Evolutionary conservation across 1,139 yeast genomes (phyloP).

Genomic region (Yamadazyma aaseri): DNA sequence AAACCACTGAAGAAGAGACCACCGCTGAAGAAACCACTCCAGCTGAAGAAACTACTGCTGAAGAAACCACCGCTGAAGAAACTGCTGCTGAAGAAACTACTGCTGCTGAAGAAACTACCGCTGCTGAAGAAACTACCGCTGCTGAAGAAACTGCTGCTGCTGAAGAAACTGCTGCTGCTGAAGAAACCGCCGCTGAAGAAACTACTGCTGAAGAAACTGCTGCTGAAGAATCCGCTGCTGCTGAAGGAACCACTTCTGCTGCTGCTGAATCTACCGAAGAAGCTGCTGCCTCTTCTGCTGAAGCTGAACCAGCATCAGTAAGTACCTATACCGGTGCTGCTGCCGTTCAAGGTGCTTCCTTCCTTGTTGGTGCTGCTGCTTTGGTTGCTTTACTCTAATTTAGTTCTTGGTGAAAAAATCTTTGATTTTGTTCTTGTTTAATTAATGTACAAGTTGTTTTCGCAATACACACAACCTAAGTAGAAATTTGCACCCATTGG

Average conservation of each 20-base stretch:
- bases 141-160: slow-evolving; percentile 5
- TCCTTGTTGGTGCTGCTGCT: slow-evolving; percentile 16
- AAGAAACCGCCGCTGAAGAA: slow-evolving; percentile 6
- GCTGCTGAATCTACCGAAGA: slow-evolving; percentile 7
- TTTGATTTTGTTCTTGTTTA: not conserved
- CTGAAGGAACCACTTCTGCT: slow-evolving; percentile 6
- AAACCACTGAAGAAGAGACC: slow-evolving; percentile 10
- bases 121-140: slow-evolving; percentile 7
- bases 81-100: slow-evolving; percentile 8
- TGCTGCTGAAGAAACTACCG: slow-evolving; percentile 7
- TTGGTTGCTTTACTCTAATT: slow-evolving; percentile 15
- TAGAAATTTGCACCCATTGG: no score
- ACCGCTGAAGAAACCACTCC: slow-evolving; percentile 9
- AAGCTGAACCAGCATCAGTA: slow-evolving; percentile 7
- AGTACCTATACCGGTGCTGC: slow-evolving; percentile 11
- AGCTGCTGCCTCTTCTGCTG: slow-evolving; percentile 5
- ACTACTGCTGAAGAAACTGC: not conserved
- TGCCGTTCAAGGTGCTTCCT: slow-evolving; percentile 11
- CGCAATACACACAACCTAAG: no score
- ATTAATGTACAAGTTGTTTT: not conserved
- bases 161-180: slow-evolving; percentile 5
- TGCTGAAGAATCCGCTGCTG: slow-evolving; percentile 7
- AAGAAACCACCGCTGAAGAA: slow-evolving; percentile 6
- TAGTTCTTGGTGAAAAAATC: not conserved
- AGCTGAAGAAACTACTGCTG: slow-evolving; percentile 6